Evolutionary conservation across 2,329 filamentous ascomycete genomes (phyloP).

Genomic region (Claviceps monticola): DNA sequence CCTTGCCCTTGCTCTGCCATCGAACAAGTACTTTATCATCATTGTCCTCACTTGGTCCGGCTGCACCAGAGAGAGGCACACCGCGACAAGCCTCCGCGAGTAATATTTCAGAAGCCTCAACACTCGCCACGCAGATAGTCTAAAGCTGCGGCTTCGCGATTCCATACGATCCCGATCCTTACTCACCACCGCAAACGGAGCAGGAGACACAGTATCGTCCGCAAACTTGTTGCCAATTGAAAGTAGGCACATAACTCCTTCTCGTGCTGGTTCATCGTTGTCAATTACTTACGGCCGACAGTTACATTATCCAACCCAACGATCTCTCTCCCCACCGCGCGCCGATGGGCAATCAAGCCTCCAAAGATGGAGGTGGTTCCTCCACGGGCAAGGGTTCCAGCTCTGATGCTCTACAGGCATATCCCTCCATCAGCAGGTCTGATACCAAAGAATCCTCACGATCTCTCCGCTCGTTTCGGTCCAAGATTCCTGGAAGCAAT

Average conservation of each 20-base stretch:
- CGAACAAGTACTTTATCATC: not conserved
- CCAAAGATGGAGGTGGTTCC: slow-evolving; percentile 40
- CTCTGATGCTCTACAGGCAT: slow-evolving; percentile 53
- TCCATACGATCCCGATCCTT: slow-evolving; percentile 13
- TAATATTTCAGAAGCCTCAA: not conserved
- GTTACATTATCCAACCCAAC: not conserved
- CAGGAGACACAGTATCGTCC: not conserved
- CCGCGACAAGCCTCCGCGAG: not conserved
- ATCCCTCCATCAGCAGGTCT: slow-evolving; percentile 81
- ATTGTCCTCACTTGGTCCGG: too few species aligned
- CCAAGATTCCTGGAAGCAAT: slow-evolving; percentile 70
- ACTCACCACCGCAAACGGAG: slow-evolving; percentile 7
- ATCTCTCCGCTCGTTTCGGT: slow-evolving; percentile 72
- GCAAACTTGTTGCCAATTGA: not conserved
- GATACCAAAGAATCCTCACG: slow-evolving; percentile 88
- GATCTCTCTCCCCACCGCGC: slow-evolving; percentile 7
- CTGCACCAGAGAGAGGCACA: not conserved
- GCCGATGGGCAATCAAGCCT: slow-evolving; percentile 64
- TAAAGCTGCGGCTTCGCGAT: slow-evolving; percentile 9
- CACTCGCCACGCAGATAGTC: not conserved
- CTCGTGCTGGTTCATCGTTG: slow-evolving; percentile 5
- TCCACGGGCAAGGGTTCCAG: slow-evolving; percentile 35
- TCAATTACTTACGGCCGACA: slow-evolving; percentile 1
- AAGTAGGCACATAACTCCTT: not conserved
- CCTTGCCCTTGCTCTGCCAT: not conserved